phyloP scores from a whole-genome alignment of 495 filamentous ascomycete genomes.

The Darksidea phi region DNA sequence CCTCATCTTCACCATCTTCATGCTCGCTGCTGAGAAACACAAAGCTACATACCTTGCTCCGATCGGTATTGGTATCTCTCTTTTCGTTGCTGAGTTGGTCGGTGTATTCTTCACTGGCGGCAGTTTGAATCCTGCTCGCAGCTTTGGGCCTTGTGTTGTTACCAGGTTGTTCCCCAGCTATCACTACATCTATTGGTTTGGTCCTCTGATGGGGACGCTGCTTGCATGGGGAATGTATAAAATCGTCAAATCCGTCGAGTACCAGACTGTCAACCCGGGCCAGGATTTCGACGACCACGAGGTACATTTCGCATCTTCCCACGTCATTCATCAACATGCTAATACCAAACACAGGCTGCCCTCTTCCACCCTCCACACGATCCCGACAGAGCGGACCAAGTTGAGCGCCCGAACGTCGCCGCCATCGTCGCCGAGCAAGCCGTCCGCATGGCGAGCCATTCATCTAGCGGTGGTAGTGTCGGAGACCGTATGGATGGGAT shows the following conservation, averaged over 20 bases:
- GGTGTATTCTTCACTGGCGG: constrained; percentile 74
- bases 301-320: neutral
- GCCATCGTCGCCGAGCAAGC: constrained; percentile 33
- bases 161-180: constrained; percentile 61
- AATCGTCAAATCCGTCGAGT: constrained; percentile 59
- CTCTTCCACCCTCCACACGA: constrained; percentile 32
- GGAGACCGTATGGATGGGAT: neutral
- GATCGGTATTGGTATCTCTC: constrained; percentile 68
- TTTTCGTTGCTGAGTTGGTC: constrained; percentile 68
- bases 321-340: neutral
- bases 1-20: constrained; percentile 76
- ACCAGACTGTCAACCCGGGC: constrained; percentile 74
- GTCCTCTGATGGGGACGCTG: constrained; percentile 41
- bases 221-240: constrained; percentile 45
- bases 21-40: constrained; percentile 81
- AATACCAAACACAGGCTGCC: constrained; percentile 13
- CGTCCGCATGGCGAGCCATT: constrained; percentile 8
- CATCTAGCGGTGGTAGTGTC: neutral
- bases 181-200: constrained; percentile 67
- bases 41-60: constrained; percentile 78
- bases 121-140: constrained; percentile 68
- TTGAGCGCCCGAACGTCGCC: constrained; percentile 32
- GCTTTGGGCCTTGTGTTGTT: constrained; percentile 68
- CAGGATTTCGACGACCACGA: constrained; percentile 57
- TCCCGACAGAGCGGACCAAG: constrained; percentile 19